Evolutionary conservation across 768 basidiomycete genomes (phyloP).

Genomic region (Boletus reticuloceps): DNA sequence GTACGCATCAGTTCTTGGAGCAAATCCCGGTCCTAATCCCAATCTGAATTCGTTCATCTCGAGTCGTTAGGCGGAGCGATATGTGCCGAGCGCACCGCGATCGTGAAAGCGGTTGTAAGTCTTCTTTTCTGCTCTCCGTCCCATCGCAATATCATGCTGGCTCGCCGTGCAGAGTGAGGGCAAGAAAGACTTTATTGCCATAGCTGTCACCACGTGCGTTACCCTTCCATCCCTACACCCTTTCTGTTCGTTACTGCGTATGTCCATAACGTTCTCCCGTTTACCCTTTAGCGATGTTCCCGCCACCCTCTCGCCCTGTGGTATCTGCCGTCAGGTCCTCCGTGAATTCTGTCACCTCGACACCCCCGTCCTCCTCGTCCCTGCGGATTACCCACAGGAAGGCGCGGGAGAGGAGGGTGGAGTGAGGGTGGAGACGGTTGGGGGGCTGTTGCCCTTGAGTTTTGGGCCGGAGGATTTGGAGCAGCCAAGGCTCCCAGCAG

Average conservation of each 20-base stretch:
- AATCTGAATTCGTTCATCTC: neutral
- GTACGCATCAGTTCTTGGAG: conserved; percentile 38
- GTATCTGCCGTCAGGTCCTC: conserved; percentile 89
- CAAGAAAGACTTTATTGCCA: conserved; percentile 59
- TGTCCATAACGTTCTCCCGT: no score
- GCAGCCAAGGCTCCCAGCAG: conserved; percentile 33
- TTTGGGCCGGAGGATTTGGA: conserved; percentile 88
- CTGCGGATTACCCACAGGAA: conserved; percentile 51
- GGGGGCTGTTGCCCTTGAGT: conserved; percentile 74
- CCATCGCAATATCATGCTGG: neutral
- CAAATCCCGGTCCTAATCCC: neutral
- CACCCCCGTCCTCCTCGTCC: conserved; percentile 72
- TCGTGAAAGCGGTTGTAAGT: conserved; percentile 90
- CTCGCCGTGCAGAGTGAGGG: conserved; percentile 67
- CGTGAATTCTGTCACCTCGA: conserved; percentile 79
- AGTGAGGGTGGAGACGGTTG: conserved; percentile 66
- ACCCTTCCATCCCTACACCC: no score
- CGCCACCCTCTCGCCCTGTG: conserved; percentile 77
- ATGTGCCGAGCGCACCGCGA: conserved; percentile 92
- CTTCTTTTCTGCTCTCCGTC: neutral
- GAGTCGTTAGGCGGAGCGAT: conserved; percentile 65
- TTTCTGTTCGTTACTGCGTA: neutral
- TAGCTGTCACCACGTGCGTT: conserved; percentile 79
- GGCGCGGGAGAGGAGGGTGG: conserved; percentile 32
- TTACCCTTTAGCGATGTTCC: conserved; percentile 11